Conservation (phyloP, 1,284 basidiomycete species). For the Pascua guehoae region DNA sequence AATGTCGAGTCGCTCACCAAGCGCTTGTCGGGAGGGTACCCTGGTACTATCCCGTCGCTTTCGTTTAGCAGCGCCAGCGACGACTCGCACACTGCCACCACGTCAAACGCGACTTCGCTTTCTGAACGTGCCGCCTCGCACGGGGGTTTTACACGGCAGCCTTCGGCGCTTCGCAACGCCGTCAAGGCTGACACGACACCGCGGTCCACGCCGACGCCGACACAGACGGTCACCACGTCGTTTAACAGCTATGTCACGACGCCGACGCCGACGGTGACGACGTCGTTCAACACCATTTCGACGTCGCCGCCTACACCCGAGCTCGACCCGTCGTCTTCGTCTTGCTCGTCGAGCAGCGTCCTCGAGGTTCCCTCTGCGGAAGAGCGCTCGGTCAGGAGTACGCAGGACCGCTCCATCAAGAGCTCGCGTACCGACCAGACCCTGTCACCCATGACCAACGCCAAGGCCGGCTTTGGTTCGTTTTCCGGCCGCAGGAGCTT, state of each 20-base stretch:
- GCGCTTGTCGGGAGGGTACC: too few species aligned
- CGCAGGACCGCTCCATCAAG: background rate
- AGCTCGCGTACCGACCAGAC: background rate
- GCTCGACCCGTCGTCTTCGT: slow-evolving; percentile 24
- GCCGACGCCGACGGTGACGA: background rate
- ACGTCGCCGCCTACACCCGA: slow-evolving; percentile 31
- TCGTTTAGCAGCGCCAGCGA: too few species aligned
- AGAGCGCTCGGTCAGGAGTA: slow-evolving; percentile 5
- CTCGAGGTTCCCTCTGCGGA: slow-evolving; percentile 12
- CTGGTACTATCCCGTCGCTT: too few species aligned
- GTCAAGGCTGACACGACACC: background rate
- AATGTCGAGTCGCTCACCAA: background rate
- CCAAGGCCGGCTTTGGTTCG: slow-evolving; percentile 1
- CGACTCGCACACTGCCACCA: too few species aligned
- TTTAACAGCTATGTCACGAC: too few species aligned
- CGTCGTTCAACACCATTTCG: background rate
- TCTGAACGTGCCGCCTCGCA: background rate
- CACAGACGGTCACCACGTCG: too few species aligned
- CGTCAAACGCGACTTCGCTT: background rate
- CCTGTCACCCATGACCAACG: background rate
- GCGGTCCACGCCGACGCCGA: too few species aligned
- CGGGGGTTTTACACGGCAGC: background rate
- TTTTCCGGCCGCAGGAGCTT: slow-evolving; percentile 1
- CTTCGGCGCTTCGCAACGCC: slow-evolving; percentile 10
- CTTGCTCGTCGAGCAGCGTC: slow-evolving; percentile 20